These are phyloP conservation scores for Penicillium sp. DNA, from an alignment of 2,329 filamentous ascomycete genomes.

Conservation along the genomic window DNA sequence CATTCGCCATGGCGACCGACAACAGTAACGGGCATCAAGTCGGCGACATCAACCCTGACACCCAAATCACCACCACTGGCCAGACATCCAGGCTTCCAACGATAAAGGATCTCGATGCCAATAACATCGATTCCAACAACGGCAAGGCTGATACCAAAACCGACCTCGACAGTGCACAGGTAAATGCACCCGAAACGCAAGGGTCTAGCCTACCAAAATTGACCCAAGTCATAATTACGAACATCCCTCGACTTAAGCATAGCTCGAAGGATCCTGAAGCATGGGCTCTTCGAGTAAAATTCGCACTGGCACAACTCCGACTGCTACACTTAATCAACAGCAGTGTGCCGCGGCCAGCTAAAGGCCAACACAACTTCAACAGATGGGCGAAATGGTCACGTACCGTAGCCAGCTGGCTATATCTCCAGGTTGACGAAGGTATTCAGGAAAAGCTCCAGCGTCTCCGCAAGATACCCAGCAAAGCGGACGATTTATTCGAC, in stretches of 20 bases:
- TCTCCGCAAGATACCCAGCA: not conserved
- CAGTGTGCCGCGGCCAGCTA: not conserved
- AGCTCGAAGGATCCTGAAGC: not conserved
- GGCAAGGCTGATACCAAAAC: not conserved
- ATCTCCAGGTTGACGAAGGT: not conserved
- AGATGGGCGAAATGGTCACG: not conserved
- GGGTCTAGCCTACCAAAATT: not conserved
- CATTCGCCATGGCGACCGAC: not conserved
- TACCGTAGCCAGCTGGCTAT: not conserved
- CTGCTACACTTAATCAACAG: not conserved
- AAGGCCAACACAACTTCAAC: not conserved
- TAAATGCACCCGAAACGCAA: not conserved
- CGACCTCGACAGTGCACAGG: not conserved
- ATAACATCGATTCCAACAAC: not conserved
- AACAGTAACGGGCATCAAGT: not conserved
- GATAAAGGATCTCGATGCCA: not conserved
- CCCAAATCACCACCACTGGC: not conserved
- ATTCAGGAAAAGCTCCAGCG: not conserved
- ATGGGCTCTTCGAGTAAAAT: not conserved
- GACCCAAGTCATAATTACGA: not conserved
- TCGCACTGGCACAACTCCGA: not conserved
- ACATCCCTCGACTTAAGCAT: not conserved
- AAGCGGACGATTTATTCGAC: not conserved
- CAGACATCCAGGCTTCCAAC: not conserved
- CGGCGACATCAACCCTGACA: not conserved